These are phyloP conservation scores for Metahyphopichia silvanorum DNA, from an alignment of 805 yeast genomes.

Conservation along the genomic window DNA sequence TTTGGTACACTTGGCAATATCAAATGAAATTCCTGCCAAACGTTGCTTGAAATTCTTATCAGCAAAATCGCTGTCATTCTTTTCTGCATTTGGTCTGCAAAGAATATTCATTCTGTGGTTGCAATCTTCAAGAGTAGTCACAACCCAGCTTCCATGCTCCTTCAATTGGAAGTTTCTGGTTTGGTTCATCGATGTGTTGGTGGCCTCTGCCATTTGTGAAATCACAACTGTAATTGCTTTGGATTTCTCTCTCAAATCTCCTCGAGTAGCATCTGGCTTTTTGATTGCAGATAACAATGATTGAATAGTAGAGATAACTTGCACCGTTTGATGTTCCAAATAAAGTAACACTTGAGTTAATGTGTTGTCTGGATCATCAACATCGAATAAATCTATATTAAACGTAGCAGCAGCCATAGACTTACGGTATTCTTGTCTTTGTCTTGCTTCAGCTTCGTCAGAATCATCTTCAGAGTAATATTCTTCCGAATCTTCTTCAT, in stretches of 20 bases:
- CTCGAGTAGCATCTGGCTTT: conserved; percentile 72
- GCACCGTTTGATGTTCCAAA: conserved; percentile 90
- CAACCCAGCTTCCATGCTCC: conserved; percentile 91
- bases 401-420: conserved; percentile 55
- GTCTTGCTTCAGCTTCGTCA: conserved; percentile 33
- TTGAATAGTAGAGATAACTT: conserved; percentile 87
- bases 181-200: conserved; percentile 83
- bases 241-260: conserved; percentile 69
- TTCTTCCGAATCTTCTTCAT: conserved; percentile 12
- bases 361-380: conserved; percentile 85
- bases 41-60: conserved; percentile 89
- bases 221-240: conserved; percentile 76
- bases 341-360: conserved; percentile 78
- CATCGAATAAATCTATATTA: conserved; percentile 73
- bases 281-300: conserved; percentile 73
- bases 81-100: conserved; percentile 44
- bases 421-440: conserved; percentile 43
- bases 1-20: conserved; percentile 93
- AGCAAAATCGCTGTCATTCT: conserved; percentile 62
- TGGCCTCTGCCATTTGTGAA: conserved; percentile 84
- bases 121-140: conserved; percentile 82
- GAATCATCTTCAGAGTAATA: conserved; percentile 21
- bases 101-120: conserved; percentile 75
- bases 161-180: conserved; percentile 79
- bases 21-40: conserved; percentile 93